Evolutionary conservation across 225 moss, liverwort and hornwort species (phyloP).

Genomic region (Bryum argenteum): DNA sequence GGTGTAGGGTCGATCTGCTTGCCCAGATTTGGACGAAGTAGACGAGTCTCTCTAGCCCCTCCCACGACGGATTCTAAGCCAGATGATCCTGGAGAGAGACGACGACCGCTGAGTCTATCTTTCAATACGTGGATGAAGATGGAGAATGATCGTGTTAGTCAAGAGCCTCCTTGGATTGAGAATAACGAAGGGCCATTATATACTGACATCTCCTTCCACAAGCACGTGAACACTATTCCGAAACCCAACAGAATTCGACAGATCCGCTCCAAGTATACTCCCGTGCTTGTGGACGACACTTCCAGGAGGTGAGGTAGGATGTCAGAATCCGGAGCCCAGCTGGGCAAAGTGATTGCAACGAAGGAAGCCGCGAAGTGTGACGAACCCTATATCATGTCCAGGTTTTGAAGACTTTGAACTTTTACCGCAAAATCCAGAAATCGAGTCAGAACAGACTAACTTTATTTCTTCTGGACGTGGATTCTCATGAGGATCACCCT

Average conservation of each 20-base stretch:
- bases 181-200: background rate
- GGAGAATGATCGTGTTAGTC: constrained; percentile 35
- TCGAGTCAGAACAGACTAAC: background rate
- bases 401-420: constrained; percentile 8
- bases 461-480: constrained; percentile 9
- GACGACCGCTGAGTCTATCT: constrained; percentile 43
- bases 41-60: background rate
- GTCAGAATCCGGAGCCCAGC: too few species aligned
- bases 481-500: constrained; percentile 5
- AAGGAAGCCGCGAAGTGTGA: too few species aligned
- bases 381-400: constrained; percentile 26
- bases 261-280: constrained; percentile 28
- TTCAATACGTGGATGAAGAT: constrained; percentile 52
- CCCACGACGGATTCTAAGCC: constrained; percentile 1
- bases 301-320: constrained; percentile 21
- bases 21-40: constrained; percentile 22
- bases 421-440: background rate
- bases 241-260: constrained; percentile 29
- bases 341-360: too few species aligned
- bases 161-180: constrained; percentile 10
- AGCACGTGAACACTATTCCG: constrained; percentile 15
- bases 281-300: constrained; percentile 29
- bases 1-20: constrained; percentile 27
- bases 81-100: constrained; percentile 24
- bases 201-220: constrained; percentile 15